A percentile compares a stretch with the other conserved stretches of the same genome.
Evolutionary conservation across 768 basidiomycete genomes (phyloP).

Genomic region (Fibroporia radiculosa): DNA sequence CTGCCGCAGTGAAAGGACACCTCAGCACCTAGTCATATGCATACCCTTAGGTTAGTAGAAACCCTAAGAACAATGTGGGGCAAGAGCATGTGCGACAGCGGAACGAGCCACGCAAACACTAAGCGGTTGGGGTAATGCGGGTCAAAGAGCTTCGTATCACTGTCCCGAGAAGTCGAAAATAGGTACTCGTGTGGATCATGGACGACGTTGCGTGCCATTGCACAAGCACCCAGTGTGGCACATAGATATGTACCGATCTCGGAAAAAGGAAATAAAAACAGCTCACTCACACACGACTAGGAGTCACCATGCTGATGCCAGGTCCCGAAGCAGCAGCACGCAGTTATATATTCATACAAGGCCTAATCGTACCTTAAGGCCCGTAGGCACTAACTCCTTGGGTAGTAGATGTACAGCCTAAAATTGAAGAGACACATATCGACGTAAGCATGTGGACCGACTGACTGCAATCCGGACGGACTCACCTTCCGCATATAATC

Average conservation of each 20-base stretch:
- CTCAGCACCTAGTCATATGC: too few relatives aligned
- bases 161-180: slow-evolving; percentile 1
- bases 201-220: neutral
- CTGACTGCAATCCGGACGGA: neutral
- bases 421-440: neutral
- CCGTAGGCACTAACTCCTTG: slow-evolving; percentile 6
- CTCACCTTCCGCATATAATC: slow-evolving; percentile 53
- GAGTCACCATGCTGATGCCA: neutral
- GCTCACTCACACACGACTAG: neutral
- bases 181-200: neutral
- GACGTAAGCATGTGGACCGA: neutral
- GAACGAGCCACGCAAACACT: slow-evolving; percentile 6
- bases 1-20: too few relatives aligned
- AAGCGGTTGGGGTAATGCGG: neutral
- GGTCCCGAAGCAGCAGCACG: neutral
- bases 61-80: too few relatives aligned
- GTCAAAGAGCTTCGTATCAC: slow-evolving; percentile 7
- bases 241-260: slow-evolving; percentile 1
- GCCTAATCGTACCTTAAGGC: slow-evolving; percentile 1
- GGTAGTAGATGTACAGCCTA: slow-evolving; percentile 12
- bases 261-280: neutral
- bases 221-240: slow-evolving; percentile 1
- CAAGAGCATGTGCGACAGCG: slow-evolving; percentile 5
- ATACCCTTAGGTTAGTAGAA: too few relatives aligned
- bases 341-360: neutral